phyloP scores from a whole-genome alignment of 2,329 filamentous ascomycete species.

The Tolypocladium tropicale region DNA sequence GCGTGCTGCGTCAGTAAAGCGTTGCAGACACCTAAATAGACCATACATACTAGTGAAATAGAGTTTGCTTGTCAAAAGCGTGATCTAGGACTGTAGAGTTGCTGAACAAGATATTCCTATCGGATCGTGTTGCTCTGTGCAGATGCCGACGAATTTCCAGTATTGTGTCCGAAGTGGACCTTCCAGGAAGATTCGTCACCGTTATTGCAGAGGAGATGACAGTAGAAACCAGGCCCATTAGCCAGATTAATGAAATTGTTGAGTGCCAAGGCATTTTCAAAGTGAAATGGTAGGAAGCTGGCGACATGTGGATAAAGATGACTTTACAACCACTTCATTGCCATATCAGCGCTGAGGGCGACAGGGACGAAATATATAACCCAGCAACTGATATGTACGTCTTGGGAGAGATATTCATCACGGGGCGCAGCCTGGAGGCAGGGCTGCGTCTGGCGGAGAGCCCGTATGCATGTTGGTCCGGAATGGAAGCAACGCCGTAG shows the following conservation, averaged over 20 bases:
- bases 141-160: constrained; percentile 6
- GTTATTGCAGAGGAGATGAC: constrained; percentile 1
- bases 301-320: too few relatives aligned
- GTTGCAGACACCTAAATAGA: not conserved
- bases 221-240: not conserved
- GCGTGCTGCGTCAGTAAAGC: not conserved
- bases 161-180: constrained; percentile 3
- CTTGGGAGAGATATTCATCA: not conserved
- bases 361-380: too few relatives aligned
- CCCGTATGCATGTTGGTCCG: not conserved
- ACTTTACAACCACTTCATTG: too few relatives aligned
- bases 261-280: not conserved
- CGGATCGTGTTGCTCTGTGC: not conserved
- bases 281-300: too few relatives aligned
- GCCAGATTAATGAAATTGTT: not conserved
- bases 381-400: too few relatives aligned
- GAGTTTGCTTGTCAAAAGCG: constrained; percentile 1
- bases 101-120: constrained; percentile 5
- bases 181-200: constrained; percentile 5
- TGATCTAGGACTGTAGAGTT: constrained; percentile 5
- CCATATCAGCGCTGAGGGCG: too few relatives aligned
- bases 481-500: too few relatives aligned
- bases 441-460: not conserved
- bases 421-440: not conserved
- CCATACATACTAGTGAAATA: constrained; percentile 6